Base-by-base conservation (phyloP, 768 basidiomycete genomes). In the Podaxis sp. region DNA sequence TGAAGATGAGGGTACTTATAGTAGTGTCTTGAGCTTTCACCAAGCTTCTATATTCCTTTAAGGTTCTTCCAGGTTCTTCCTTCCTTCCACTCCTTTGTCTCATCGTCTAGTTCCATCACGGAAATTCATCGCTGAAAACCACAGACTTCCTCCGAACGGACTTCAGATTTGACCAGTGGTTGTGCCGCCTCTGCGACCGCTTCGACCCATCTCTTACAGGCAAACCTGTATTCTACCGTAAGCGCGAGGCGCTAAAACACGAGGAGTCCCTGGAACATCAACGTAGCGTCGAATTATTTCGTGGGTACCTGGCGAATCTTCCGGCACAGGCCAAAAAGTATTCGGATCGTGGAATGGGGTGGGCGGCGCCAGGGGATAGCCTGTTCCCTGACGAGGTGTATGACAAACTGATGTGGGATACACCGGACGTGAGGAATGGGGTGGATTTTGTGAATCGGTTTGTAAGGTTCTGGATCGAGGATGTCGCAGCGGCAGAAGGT, bases 161-260 rank as follows among this genome's bases (percentile, higher is more conserved):
- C 46, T 56, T 62, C 37, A n/a, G 13, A 15, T 28, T 11, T 33
- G 55, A 62, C 61, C 54, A 62, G 55, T 62, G 53, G 53, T 50
- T 56, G 41, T 62, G 61, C 24, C 61, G 61, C 13, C 17, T 56
- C 33, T 62, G 61, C 30, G 36, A 56, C 44, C 61, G 54, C 28
- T 62, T 56, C 36, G n/a, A 46, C 22, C 46, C 20, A 30, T 4
- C 56, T n/a, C 48, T 22, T 17, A 6, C 22, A 28, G 49, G 22
- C 30, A 50, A 50, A 37, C 61, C 61, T 3, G 37, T 56, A 20
- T 41, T 62, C 13, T 56, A 49, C 12, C 54, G 44, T 5, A 56
- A 56, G 50, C 53, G 46, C 13, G 36, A 49, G 10, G 61, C 61
- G 5, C 0, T 62, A 13, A 5, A 28, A 20, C 61, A 62, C 55